These are phyloP conservation scores for Tilletiopsis washingtonensis DNA, from an alignment of 1,284 basidiomycete species.

Conservation along the genomic window DNA sequence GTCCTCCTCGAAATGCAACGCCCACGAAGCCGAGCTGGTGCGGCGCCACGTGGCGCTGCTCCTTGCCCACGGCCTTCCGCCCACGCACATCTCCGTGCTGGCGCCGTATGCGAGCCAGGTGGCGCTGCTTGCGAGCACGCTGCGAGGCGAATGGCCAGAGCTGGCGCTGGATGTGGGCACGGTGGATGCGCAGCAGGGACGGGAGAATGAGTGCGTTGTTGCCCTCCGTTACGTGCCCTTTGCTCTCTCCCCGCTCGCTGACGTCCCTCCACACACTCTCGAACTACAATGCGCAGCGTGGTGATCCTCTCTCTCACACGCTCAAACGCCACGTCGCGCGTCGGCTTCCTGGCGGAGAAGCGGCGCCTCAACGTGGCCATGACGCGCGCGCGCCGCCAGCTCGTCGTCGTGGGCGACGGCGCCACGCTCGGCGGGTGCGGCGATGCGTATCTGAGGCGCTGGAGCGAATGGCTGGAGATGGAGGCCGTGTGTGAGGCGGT, in stretches of 20 bases:
- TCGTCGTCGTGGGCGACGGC: conserved; percentile 38
- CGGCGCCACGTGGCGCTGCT: conserved; percentile 70
- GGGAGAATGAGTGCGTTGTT: conserved; percentile 45
- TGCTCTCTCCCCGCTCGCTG: too few species aligned
- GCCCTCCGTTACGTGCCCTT: too few species aligned
- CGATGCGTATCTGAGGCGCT: conserved; percentile 50
- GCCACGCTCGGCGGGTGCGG: conserved; percentile 23
- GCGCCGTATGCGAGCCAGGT: conserved; percentile 61
- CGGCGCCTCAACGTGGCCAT: conserved; percentile 44
- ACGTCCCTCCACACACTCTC: too few species aligned
- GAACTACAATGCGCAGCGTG: too few species aligned
- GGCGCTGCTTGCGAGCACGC: conserved; percentile 4
- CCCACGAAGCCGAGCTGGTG: conserved; percentile 82
- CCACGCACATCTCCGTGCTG: conserved; percentile 76
- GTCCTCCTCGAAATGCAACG: conserved; percentile 76
- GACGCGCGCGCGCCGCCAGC: conserved; percentile 39
- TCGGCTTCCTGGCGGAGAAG: conserved; percentile 40
- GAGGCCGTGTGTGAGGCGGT: conserved; percentile 65
- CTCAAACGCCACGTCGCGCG: conserved; percentile 27
- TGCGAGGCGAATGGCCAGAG: conserved; percentile 1
- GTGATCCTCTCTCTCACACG: conserved; percentile 38
- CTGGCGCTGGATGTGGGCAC: conserved; percentile 34
- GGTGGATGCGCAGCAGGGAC: conserved; percentile 41
- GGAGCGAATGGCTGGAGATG: conserved; percentile 80
- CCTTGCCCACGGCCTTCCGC: conserved; percentile 60